Evolutionary conservation across 208 protist species (phyloP).

Genomic region (Wallacemonas rigidus): DNA sequence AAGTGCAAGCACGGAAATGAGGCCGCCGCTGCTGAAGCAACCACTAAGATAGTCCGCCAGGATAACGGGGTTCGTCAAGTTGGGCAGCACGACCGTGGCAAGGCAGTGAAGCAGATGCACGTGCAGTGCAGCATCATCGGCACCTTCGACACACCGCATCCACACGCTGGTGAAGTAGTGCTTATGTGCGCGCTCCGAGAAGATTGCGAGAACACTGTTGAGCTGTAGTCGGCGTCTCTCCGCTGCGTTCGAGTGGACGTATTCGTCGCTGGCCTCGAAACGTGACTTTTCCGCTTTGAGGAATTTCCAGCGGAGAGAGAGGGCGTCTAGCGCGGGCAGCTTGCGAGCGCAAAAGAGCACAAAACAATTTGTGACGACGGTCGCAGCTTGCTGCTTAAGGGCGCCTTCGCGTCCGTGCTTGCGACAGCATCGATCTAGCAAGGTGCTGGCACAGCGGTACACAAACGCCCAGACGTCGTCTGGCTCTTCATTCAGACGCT

Average conservation of each 20-base stretch:
- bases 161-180: constrained; percentile 85
- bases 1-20: constrained; percentile 85
- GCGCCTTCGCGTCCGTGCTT: constrained; percentile 30
- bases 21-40: constrained; percentile 84
- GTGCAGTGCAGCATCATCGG: constrained; percentile 56
- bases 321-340: constrained; percentile 46
- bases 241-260: constrained; percentile 66
- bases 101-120: constrained; percentile 85
- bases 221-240: constrained; percentile 74
- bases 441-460: constrained; percentile 39
- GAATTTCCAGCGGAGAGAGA: constrained; percentile 67
- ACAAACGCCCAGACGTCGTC: constrained; percentile 88
- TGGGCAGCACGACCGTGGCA: constrained; percentile 64
- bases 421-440: constrained; percentile 66
- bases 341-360: constrained; percentile 68
- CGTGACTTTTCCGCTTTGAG: constrained; percentile 55
- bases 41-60: constrained; percentile 85
- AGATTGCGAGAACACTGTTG: constrained; percentile 73
- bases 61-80: constrained; percentile 85
- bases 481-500: constrained; percentile 26
- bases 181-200: constrained; percentile 80
- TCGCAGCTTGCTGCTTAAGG: constrained; percentile 6
- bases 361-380: constrained; percentile 68
- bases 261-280: constrained; percentile 62
- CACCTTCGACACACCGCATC: constrained; percentile 69